Percentiles rank a stretch among this genome's conserved stretches.
These are phyloP conservation scores for Ogataea ganodermae DNA, from an alignment of 805 yeast species.

Conservation along the genomic window DNA sequence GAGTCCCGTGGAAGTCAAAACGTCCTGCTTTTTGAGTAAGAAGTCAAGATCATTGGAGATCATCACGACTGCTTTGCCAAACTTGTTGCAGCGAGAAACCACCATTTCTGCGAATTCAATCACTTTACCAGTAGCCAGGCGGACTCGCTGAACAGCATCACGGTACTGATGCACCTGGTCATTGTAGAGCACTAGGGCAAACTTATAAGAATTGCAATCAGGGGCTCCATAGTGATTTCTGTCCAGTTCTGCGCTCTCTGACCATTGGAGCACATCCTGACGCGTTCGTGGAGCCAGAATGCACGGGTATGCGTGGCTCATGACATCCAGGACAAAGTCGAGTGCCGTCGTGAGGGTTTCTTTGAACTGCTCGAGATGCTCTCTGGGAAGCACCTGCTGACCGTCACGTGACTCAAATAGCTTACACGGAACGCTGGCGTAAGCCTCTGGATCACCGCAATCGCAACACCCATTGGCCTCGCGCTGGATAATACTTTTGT, in stretches of 20 bases:
- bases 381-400: constrained; percentile 42
- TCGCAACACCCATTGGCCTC: constrained; percentile 82
- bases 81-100: constrained; percentile 57
- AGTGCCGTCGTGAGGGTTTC: constrained; percentile 48
- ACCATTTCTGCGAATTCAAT: constrained; percentile 72
- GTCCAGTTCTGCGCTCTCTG: constrained; percentile 28
- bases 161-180: constrained; percentile 76
- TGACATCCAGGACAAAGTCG: constrained; percentile 64
- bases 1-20: constrained; percentile 62
- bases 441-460: constrained; percentile 88
- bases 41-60: constrained; percentile 53
- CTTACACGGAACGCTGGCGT: constrained; percentile 59
- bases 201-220: constrained; percentile 49
- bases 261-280: constrained; percentile 28
- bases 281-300: constrained; percentile 27
- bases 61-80: constrained; percentile 71
- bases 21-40: constrained; percentile 54
- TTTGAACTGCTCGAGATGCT: constrained; percentile 36
- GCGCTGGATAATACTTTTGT: constrained; percentile 61
- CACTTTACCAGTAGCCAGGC: constrained; percentile 62
- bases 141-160: constrained; percentile 70
- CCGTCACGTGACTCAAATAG: constrained; percentile 24
- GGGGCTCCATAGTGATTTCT: constrained; percentile 46
- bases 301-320: constrained; percentile 50
- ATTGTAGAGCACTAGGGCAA: constrained; percentile 65